Percentiles rank a stretch among this genome's conserved stretches.
These are phyloP conservation scores for Tricholoma sp. DNA, from an alignment of 768 basidiomycete species.

Conservation along the genomic window DNA sequence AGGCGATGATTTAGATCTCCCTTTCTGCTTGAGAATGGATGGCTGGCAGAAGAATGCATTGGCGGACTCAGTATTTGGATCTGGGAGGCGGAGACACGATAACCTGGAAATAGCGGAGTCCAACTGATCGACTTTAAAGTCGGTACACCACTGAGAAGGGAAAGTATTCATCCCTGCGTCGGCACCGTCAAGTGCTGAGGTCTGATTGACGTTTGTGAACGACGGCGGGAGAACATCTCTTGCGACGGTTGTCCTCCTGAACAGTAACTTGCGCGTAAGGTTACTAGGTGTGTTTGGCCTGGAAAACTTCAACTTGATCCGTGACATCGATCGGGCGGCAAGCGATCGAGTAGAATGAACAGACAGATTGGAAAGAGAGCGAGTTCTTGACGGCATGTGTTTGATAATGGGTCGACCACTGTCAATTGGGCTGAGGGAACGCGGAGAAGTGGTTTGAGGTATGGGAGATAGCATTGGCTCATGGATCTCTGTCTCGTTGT, in stretches of 20 bases:
- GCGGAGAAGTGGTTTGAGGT: conserved; percentile 6
- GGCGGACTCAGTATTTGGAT: background rate
- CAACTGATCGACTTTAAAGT: conserved; percentile 22
- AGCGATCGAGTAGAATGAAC: conserved; percentile 36
- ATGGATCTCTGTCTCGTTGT: conserved; percentile 3
- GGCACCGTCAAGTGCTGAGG: conserved; percentile 6
- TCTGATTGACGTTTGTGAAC: background rate
- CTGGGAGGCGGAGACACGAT: conserved; percentile 7
- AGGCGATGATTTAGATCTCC: conserved; percentile 62
- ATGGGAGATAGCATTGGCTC: conserved; percentile 8
- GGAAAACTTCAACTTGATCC: conserved; percentile 42
- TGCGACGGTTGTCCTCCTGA: conserved; percentile 31
- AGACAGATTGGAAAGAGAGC: conserved; percentile 55
- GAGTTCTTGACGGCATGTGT: conserved; percentile 40
- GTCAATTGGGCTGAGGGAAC: conserved; percentile 13
- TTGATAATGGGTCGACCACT: conserved; percentile 20
- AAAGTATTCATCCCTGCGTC: conserved; percentile 27
- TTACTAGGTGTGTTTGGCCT: conserved; percentile 39
- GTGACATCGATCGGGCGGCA: conserved; percentile 42
- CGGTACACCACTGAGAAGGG: conserved; percentile 40
- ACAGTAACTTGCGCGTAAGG: conserved; percentile 52
- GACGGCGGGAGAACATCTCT: background rate
- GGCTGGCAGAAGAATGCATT: conserved; percentile 4
- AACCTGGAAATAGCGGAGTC: conserved; percentile 11
- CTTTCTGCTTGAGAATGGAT: conserved; percentile 38